These are phyloP conservation scores for Scedosporium apiospermum DNA, from an alignment of 2,329 filamentous ascomycete genomes.

Conservation along the genomic window DNA sequence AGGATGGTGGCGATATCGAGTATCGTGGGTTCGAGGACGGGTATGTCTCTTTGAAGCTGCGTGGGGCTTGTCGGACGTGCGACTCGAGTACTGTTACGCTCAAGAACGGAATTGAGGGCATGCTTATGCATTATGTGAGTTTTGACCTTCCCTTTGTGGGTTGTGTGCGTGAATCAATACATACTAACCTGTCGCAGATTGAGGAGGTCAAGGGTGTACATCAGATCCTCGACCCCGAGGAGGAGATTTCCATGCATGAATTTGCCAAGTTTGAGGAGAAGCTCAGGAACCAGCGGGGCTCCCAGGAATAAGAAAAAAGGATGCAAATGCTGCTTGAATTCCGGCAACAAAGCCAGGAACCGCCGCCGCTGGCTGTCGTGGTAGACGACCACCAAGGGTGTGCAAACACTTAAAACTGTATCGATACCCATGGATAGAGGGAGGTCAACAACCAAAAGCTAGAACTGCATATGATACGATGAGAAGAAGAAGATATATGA, in stretches of 20 bases:
- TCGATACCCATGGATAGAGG: neutral
- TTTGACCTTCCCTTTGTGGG: neutral
- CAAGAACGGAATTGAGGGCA: conserved; percentile 96
- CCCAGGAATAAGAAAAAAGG: conserved; percentile 17
- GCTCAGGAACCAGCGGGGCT: conserved; percentile 39
- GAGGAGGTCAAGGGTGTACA: conserved; percentile 91
- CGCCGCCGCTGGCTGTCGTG: too few species aligned
- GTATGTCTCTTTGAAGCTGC: conserved; percentile 74
- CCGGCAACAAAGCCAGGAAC: too few species aligned
- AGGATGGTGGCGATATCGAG: conserved; percentile 96
- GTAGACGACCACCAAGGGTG: neutral
- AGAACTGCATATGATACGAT: neutral
- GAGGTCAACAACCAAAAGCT: neutral
- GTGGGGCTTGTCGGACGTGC: conserved; percentile 90
- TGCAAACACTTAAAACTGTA: neutral
- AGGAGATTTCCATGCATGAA: conserved; percentile 76
- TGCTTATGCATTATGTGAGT: conserved; percentile 93
- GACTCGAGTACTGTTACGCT: conserved; percentile 94
- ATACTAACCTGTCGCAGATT: conserved; percentile 50
- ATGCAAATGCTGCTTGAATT: too few species aligned
- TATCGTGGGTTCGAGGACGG: conserved; percentile 78
- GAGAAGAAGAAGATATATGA: neutral
- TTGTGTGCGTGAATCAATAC: neutral
- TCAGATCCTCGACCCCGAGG: conserved; percentile 85
- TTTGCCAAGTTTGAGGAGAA: conserved; percentile 95